Evolutionary conservation across 2,329 filamentous ascomycete genomes (phyloP), one percentile per base, ranked within the genome.

Genomic region (Albophoma yamanashiensis): DNA sequence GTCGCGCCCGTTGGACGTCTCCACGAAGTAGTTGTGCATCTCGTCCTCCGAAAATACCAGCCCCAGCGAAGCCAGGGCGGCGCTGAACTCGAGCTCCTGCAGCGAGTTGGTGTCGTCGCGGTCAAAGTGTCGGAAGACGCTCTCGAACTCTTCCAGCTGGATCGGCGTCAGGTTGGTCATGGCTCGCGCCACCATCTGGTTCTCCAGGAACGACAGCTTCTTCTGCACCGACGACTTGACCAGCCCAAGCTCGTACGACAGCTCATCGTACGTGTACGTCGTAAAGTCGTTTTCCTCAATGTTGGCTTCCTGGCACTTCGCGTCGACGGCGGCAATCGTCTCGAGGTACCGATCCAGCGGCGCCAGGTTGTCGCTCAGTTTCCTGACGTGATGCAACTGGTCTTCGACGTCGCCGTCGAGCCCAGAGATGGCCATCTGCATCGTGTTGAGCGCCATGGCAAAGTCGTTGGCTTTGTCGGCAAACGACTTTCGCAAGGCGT

Each of bases 231-330:
- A 94, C 38, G 89, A 88, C 71, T 92, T 92, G 60, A 97, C 94
- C 38, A 99, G 82, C 20, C 91, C 87, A 61, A 97, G 82, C 75
- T 99, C 94, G 76, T 99, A 99, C 62, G 87, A 86, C 50, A 99
- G 82, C 75, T 99, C 94, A 71, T 99, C 94, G 73, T 97, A 94
- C 12, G 93, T 96, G 76, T 97, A 97, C 11, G 93, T 97, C n/a
- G 94, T 99, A 74, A 94, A 97, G 77, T 99, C 94, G 74, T 99
- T 99, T 70, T 99, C 94, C 74, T 99, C 94, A 64, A 99, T 97
- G 72, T 99, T 97, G 63, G 94, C 94, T 77, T 97, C 93, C 62
- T 88, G 84, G 72, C 94, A 99, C 75, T 96, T 91, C 64, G 86
- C 85, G 69, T 97, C 92, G 56, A 97, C 83, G 14, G 85, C 85